These are phyloP conservation scores for Serendipita sp. DNA, from an alignment of 768 basidiomycete genomes.

Conservation along the genomic window DNA sequence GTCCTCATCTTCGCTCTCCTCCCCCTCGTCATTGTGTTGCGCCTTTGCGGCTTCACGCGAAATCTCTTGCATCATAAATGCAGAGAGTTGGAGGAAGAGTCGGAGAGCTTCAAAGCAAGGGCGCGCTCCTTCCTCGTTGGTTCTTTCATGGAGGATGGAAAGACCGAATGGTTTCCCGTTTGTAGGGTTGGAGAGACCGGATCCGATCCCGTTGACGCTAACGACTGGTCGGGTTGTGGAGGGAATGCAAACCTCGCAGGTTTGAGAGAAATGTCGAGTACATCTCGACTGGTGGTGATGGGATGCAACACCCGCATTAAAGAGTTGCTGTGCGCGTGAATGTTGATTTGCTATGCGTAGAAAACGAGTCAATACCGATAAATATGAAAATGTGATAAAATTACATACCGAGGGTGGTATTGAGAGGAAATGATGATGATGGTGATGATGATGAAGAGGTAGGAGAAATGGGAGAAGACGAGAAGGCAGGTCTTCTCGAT, in stretches of 20 bases:
- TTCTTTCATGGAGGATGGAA: background rate
- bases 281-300: background rate
- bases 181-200: background rate
- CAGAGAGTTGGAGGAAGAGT: background rate
- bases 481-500: background rate
- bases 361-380: background rate
- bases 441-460: background rate
- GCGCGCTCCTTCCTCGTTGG: too few relatives aligned
- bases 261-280: background rate
- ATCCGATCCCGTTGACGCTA: background rate
- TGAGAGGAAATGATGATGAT: background rate
- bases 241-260: background rate
- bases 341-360: background rate
- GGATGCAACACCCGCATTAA: background rate
- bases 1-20: background rate
- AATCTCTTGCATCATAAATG: background rate
- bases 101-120: background rate
- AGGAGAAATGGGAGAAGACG: conserved; percentile 1
- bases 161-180: background rate
- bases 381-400: background rate
- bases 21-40: background rate
- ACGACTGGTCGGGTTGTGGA: background rate
- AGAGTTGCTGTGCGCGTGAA: background rate
- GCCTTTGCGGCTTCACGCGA: background rate
- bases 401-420: background rate